phyloP scores from a whole-genome alignment of 345 rosid genomes.

The Toxicodendron radicans region DNA sequence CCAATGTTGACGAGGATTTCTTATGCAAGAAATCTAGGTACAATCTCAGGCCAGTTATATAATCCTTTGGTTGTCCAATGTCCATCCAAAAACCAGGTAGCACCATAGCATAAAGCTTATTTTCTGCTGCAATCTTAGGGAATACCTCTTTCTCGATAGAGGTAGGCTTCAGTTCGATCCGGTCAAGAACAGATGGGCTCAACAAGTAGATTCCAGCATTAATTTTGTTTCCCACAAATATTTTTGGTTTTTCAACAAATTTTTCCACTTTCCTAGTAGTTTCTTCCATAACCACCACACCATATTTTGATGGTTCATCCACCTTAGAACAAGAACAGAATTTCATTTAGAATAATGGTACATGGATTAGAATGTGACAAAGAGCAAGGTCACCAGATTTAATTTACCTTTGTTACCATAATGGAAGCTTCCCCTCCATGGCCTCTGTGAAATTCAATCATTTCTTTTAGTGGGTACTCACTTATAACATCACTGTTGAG shows the following conservation, averaged over 20 bases:
- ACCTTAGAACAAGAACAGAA: conserved; percentile 40
- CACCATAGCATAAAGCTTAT: conserved; percentile 70
- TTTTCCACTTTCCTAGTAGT: conserved; percentile 62
- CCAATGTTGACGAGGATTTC: conserved; percentile 43
- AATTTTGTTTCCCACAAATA: conserved; percentile 82
- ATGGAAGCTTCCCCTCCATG: conserved; percentile 85
- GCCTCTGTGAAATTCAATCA: conserved; percentile 67
- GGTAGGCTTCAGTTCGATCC: conserved; percentile 69
- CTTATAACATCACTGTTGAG: conserved; percentile 87
- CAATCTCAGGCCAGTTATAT: conserved; percentile 65
- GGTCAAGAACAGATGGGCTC: conserved; percentile 71
- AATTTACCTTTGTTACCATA: conserved; percentile 76
- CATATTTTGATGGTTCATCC: conserved; percentile 84
- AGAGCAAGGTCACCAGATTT: neutral
- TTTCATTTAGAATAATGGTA: neutral
- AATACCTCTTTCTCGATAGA: conserved; percentile 85
- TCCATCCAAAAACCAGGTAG: conserved; percentile 91
- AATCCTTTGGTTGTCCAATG: conserved; percentile 83
- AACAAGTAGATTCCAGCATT: conserved; percentile 77
- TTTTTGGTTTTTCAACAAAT: conserved; percentile 77
- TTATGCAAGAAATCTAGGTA: conserved; percentile 65
- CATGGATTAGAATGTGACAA: neutral
- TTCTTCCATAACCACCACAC: conserved; percentile 78
- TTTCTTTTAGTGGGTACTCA: conserved; percentile 66
- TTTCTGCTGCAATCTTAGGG: conserved; percentile 73